A percentile compares a stretch with the other conserved stretches of the same genome.
Evolutionary conservation across 306 rosid genomes (phyloP).

Genomic region (Begonia fuchsioides): DNA sequence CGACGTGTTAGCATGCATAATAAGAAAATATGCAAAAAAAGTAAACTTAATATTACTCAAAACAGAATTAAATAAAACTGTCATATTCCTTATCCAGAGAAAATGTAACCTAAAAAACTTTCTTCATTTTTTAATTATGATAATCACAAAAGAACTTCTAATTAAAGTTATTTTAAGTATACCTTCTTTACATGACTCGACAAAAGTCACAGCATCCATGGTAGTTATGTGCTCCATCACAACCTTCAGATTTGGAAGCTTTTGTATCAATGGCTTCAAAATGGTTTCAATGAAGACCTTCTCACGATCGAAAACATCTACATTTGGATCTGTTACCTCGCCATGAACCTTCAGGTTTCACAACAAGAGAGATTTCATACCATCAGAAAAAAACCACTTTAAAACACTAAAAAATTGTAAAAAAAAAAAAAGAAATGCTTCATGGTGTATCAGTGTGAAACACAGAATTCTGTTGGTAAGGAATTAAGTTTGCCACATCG

Average conservation of each 20-base stretch:
- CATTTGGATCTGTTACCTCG: conserved; percentile 59
- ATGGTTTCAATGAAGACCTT: conserved; percentile 71
- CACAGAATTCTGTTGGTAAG: background rate
- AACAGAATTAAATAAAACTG: background rate
- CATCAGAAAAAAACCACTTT: background rate
- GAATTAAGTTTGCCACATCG: too few relatives aligned
- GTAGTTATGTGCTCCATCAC: conserved; percentile 97
- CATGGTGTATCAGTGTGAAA: background rate
- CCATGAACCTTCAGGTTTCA: conserved; percentile 61
- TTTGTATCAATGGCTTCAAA: conserved; percentile 50
- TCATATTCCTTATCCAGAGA: background rate
- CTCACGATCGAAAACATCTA: conserved; percentile 83
- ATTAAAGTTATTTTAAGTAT: conserved; percentile 11
- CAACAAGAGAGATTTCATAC: background rate
- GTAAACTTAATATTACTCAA: too few relatives aligned
- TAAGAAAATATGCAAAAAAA: too few relatives aligned
- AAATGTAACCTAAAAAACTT: background rate
- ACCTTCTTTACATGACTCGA: conserved; percentile 64
- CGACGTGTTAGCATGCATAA: too few relatives aligned
- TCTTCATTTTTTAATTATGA: background rate
- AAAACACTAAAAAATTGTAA: background rate
- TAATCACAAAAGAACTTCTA: background rate
- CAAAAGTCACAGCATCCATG: conserved; percentile 62
- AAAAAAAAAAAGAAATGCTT: background rate
- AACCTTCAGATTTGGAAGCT: conserved; percentile 74